These are phyloP conservation scores for Aulographum hederae DNA, from an alignment of 2,329 filamentous ascomycete species.

Conservation along the genomic window DNA sequence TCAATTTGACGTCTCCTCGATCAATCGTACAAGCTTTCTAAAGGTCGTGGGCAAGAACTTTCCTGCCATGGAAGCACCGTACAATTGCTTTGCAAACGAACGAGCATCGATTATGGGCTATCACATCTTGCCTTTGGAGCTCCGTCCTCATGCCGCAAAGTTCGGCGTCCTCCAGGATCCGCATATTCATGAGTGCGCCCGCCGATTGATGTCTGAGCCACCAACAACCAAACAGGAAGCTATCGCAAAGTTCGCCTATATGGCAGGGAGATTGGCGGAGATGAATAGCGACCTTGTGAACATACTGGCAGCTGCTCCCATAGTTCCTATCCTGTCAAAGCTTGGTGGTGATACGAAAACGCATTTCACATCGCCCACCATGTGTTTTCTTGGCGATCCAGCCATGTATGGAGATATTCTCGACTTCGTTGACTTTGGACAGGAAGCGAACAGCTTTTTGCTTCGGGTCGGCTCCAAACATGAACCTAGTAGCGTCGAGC, in stretches of 20 bases:
- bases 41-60: constrained; percentile 50
- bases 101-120: constrained; percentile 64
- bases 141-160: constrained; percentile 66
- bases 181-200: constrained; percentile 57
- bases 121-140: constrained; percentile 52
- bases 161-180: constrained; percentile 78
- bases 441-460: constrained; percentile 73
- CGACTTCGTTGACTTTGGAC: constrained; percentile 89
- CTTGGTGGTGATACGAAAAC: too few relatives aligned
- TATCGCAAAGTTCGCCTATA: constrained; percentile 60
- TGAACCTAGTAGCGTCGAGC: constrained; percentile 73
- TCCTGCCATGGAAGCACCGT: constrained; percentile 49
- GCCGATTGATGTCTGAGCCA: constrained; percentile 51
- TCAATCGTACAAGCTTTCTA: constrained; percentile 30
- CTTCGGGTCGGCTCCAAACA: constrained; percentile 77
- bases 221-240: constrained; percentile 51
- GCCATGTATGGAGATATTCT: constrained; percentile 76
- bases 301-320: constrained; percentile 43
- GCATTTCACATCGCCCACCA: constrained; percentile 18
- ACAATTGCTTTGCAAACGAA: constrained; percentile 67
- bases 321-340: constrained; percentile 61
- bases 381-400: constrained; percentile 23
- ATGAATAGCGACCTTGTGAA: constrained; percentile 37
- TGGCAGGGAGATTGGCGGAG: constrained; percentile 59
- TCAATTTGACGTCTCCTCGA: constrained; percentile 36